A percentile compares a stretch with the other conserved stretches of the same genome.
Evolutionary conservation across 2,329 filamentous ascomycete genomes (phyloP).

Genomic region (Colletotrichum godetiae): DNA sequence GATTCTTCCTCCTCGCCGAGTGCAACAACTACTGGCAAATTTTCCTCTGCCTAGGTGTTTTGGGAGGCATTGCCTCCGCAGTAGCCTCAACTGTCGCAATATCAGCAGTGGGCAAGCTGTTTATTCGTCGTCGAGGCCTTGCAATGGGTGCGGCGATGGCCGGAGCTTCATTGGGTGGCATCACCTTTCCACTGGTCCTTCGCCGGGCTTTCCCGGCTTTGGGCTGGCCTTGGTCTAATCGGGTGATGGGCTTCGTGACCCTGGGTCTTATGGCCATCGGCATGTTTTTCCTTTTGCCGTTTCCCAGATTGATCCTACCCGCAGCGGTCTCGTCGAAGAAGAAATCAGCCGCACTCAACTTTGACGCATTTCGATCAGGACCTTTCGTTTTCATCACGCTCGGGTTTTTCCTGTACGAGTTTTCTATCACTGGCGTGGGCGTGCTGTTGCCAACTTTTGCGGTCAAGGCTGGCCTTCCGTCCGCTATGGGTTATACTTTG

Average conservation of each 20-base stretch:
- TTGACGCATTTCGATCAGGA: constrained; percentile 52
- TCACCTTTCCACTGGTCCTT: constrained; percentile 49
- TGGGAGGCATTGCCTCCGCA: constrained; percentile 53
- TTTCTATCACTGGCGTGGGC: constrained; percentile 58
- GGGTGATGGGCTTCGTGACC: constrained; percentile 32
- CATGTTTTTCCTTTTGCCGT: constrained; percentile 46
- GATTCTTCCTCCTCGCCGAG: constrained; percentile 57
- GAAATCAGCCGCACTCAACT: constrained; percentile 46
- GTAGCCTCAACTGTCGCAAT: constrained; percentile 48
- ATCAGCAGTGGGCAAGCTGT: constrained; percentile 45
- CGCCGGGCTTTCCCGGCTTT: constrained; percentile 40
- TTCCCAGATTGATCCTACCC: constrained; percentile 35
- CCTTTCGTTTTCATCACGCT: constrained; percentile 54
- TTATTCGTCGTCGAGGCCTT: constrained; percentile 38
- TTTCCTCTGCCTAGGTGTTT: constrained; percentile 44
- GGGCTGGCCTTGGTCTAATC: constrained; percentile 48
- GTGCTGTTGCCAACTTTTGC: constrained; percentile 59
- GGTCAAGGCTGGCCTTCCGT: constrained; percentile 46
- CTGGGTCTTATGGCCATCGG: constrained; percentile 44
- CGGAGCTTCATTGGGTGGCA: constrained; percentile 40
- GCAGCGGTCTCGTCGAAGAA: constrained; percentile 7
- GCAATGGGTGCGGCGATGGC: constrained; percentile 40
- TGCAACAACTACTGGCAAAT: constrained; percentile 61
- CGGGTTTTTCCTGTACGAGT: constrained; percentile 58
- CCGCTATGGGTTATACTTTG: constrained; percentile 54